Percentiles rank a stretch among this genome's conserved stretches.
Evolutionary conservation across 805 yeast species (phyloP).

Genomic region (Yamadazyma takamatsuzukensis): DNA sequence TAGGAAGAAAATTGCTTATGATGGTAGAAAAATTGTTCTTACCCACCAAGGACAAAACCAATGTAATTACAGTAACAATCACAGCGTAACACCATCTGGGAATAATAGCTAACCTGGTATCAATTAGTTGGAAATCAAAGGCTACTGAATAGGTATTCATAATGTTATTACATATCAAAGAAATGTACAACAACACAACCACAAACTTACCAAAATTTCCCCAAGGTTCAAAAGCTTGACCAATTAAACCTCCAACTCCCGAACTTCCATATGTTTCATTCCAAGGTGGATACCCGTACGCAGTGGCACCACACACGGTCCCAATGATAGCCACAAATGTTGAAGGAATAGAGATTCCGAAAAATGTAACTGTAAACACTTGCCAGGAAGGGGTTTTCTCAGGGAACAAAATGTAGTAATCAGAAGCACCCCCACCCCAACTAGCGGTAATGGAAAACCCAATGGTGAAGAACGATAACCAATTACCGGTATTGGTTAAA

Average conservation of each 20-base stretch:
- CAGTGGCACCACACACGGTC: slow-evolving; percentile 28
- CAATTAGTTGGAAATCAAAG: slow-evolving; percentile 32
- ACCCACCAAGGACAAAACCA: slow-evolving; percentile 32
- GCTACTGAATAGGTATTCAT: slow-evolving; percentile 36
- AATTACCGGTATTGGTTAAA: slow-evolving; percentile 24
- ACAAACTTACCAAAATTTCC: slow-evolving; percentile 33
- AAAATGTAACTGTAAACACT: slow-evolving; percentile 25
- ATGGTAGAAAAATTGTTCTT: slow-evolving; percentile 29
- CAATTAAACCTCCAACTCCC: slow-evolving; percentile 33
- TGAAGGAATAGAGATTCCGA: slow-evolving; percentile 27
- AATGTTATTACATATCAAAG: slow-evolving; percentile 33
- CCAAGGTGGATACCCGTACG: slow-evolving; percentile 31
- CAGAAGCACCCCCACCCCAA: slow-evolving; percentile 35
- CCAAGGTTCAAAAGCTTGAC: slow-evolving; percentile 32
- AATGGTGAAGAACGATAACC: slow-evolving; percentile 33
- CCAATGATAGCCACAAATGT: slow-evolving; percentile 32
- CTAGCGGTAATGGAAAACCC: slow-evolving; percentile 35
- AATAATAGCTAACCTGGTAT: slow-evolving; percentile 20
- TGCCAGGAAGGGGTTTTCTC: slow-evolving; percentile 22
- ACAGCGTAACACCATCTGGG: slow-evolving; percentile 40
- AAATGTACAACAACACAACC: slow-evolving; percentile 26
- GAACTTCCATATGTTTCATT: slow-evolving; percentile 20
- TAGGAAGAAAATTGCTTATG: slow-evolving; percentile 36
- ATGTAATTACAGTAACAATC: slow-evolving; percentile 26
- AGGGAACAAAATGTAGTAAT: slow-evolving; percentile 31